Base-by-base conservation (phyloP, 2,329 filamentous ascomycete genomes). In the Exophiala oligosperma region DNA sequence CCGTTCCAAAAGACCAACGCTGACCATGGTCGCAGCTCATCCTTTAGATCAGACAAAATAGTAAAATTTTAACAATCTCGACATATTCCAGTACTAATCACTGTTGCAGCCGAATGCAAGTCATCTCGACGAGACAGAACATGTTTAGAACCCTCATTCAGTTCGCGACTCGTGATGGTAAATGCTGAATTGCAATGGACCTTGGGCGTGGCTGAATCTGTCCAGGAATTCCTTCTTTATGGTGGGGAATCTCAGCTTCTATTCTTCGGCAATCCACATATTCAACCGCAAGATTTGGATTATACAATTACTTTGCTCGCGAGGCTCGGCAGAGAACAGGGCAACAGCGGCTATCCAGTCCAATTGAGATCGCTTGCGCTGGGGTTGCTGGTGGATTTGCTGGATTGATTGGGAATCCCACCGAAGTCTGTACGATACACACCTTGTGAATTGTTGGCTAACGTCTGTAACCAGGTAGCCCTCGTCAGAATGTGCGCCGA, bases 41-140 rank as follows among this genome's bases (percentile, higher is more conserved):
- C 60, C 60, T 17, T 40, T 62, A 11, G 60, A 62, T 21, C 60
- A 62, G 41, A 62, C 60, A 7, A 62, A 62, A 60, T 62, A 62
- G 59, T 61, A 55, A 3, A 47, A 52, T 44, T 40, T 21, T 14
- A 38, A 6, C 35, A 17, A 5, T 4, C 26, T 8, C 6, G 28
- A 4, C 35, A n/a, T 8, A 32, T 32, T n/a, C 24, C 37, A 21
- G 17, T n/a, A 17, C 21, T 41, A 1, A 51, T 17, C 8, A 4
- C 9, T 21, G 7, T 14, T 38, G n/a, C 26, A 61, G 59, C 32
- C 54, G 60, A 7, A 62, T 62, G 60, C 60, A 62, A 38, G 53
- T 56, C 24, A 62, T 62, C 49, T 37, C 57, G 9, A 52, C 57
- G 21, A 56, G 52, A 52, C 60, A 56, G 32, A 62, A 57, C 21